These are phyloP conservation scores for Brassica napus DNA, from an alignment of 345 rosid species.

Conservation along the genomic window DNA sequence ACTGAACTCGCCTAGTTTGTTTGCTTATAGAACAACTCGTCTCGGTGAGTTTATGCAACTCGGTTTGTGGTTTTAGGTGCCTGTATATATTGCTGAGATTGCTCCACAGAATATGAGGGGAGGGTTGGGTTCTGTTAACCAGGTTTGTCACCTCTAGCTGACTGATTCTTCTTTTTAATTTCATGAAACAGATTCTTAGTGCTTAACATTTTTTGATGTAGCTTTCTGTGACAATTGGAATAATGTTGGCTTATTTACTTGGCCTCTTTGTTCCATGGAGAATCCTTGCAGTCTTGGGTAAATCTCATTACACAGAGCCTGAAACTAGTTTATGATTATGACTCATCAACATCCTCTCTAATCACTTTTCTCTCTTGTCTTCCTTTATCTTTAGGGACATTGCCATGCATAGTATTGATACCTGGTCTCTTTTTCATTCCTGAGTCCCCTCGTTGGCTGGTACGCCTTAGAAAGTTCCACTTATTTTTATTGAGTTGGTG, in stretches of 20 bases:
- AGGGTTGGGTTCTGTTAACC: slow-evolving; percentile 77
- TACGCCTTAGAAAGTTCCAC: slow-evolving; percentile 26
- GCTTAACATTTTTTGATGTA: slow-evolving; percentile 32
- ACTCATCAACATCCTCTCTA: neutral
- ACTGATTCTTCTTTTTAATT: neutral
- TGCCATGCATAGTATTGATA: slow-evolving; percentile 85
- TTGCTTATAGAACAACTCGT: neutral
- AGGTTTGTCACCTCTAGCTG: slow-evolving; percentile 49
- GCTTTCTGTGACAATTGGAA: slow-evolving; percentile 98
- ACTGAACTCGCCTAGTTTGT: slow-evolving; percentile 22
- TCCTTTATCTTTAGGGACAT: slow-evolving; percentile 54
- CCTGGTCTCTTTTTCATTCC: slow-evolving; percentile 97
- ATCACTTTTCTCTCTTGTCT: neutral
- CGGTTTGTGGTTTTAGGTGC: slow-evolving; percentile 53
- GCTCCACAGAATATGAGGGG: slow-evolving; percentile 92
- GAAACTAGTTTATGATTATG: neutral
- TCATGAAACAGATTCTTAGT: neutral
- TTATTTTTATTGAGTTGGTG: neutral
- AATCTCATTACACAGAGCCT: slow-evolving; percentile 21
- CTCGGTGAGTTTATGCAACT: neutral
- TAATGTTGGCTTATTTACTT: slow-evolving; percentile 90
- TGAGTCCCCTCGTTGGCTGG: slow-evolving; percentile 99
- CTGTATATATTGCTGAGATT: slow-evolving; percentile 86
- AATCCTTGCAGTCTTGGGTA: slow-evolving; percentile 92
- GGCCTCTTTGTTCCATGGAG: slow-evolving; percentile 92